A percentile compares a stretch with the other conserved stretches of the same genome.
phyloP scores from a whole-genome alignment of 805 yeast species.

The Lachancea dasiensis region DNA sequence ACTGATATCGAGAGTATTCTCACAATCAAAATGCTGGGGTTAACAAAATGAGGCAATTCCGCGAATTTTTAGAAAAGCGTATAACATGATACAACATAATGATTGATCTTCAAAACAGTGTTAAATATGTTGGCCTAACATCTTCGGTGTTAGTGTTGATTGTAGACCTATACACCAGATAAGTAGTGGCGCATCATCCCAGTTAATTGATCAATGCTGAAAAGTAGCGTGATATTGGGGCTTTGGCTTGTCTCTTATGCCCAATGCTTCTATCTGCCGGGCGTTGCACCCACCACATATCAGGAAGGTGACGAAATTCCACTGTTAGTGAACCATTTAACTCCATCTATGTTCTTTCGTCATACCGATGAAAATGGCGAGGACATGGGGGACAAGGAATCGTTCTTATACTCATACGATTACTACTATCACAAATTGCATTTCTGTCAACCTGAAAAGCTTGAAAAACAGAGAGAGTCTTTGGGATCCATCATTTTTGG shows the following conservation, averaged over 20 bases:
- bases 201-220: background rate
- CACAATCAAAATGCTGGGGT: too few species aligned
- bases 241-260: background rate
- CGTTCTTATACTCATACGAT: constrained; percentile 67
- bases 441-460: constrained; percentile 64
- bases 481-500: constrained; percentile 92
- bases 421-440: constrained; percentile 80
- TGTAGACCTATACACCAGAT: too few species aligned
- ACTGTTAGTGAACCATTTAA: constrained; percentile 80
- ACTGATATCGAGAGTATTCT: too few species aligned
- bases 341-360: constrained; percentile 57
- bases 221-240: background rate
- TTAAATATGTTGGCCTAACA: too few species aligned
- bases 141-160: too few species aligned
- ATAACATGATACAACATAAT: too few species aligned
- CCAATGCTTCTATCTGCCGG: constrained; percentile 55
- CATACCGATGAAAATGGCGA: constrained; percentile 36
- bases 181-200: background rate
- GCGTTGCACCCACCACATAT: constrained; percentile 92
- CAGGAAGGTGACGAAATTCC: constrained; percentile 66
- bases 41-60: too few species aligned
- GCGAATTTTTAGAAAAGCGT: too few species aligned
- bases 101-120: too few species aligned
- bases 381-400: constrained; percentile 38
- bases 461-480: constrained; percentile 71